Base-by-base conservation (phyloP, 2,329 filamentous ascomycete genomes). In the Phaeosphaeria sp. region DNA sequence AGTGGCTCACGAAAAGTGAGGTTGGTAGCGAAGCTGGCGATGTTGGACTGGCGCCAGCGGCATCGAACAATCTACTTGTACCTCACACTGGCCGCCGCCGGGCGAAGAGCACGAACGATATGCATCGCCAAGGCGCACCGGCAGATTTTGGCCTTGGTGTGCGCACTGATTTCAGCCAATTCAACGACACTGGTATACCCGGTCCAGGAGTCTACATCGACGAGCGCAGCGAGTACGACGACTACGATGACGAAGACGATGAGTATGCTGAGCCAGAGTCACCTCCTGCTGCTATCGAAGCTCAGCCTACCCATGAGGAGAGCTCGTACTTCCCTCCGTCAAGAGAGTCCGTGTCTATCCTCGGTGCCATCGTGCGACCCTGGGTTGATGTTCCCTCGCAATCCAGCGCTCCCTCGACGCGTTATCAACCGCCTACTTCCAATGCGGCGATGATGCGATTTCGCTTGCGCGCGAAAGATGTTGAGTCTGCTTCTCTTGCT, bases 391-490 rank as follows among this genome's bases (percentile, higher is more conserved):
- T 70, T 17, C 77, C 75, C 59, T 66, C 69, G 22, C 70, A 69
- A 43, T 69, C 73, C 59, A 70, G 61, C 60, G 72, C 63, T 66
- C 63, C 68, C 13, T 75, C 71, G 13, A 68, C 66, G 47, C 70
- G 67, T 27, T 79, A 78, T 58, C 84, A 86, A 59, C 84, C 84
- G n/a, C 70, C 73, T 42, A 85, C 79, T 8, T 84, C 85, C 0
- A 84, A 80, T 63, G 81, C 80, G 42, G 85, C 85, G n/a, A 86
- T 86, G 69, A 77, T 80, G 72, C 78, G 80, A 42, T 87, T 82
- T 63, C 71, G 78, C 30, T 74, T 78, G 61, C 79, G 81, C 49
- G 81, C 81, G 3, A 80, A 78, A 45, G 83, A 86, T 52, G 75
- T 83, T 17, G 85, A 87, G 50, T 81, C 80, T 8, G 78, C 81